Percentiles rank a stretch among this genome's conserved stretches.
These are phyloP conservation scores for Ophiostoma tasmaniense DNA, from an alignment of 2,329 filamentous ascomycete species.

Conservation along the genomic window DNA sequence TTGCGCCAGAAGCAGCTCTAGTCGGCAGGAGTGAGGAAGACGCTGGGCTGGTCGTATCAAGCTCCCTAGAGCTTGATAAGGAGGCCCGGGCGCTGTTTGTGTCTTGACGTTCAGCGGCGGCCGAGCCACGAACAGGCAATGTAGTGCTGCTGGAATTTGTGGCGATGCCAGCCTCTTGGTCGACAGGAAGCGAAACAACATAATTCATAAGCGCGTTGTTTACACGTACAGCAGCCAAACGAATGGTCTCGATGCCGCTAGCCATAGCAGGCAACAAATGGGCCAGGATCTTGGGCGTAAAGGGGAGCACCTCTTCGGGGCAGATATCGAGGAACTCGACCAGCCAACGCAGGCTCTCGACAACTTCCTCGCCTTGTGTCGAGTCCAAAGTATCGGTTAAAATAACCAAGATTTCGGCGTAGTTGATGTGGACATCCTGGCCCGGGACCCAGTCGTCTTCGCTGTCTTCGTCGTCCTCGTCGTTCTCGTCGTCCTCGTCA, in stretches of 20 bases:
- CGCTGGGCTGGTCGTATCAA: constrained; percentile 44
- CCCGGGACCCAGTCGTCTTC: constrained; percentile 97
- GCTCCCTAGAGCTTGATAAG: constrained; percentile 44
- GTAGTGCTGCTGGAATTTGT: constrained; percentile 20
- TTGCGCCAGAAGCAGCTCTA: constrained; percentile 32
- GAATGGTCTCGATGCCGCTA: constrained; percentile 80
- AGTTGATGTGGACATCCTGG: constrained; percentile 91
- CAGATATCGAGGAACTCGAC: constrained; percentile 96
- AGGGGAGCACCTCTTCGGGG: constrained; percentile 89
- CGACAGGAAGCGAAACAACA: constrained; percentile 81
- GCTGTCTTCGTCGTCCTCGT: constrained; percentile 52
- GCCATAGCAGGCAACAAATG: constrained; percentile 92
- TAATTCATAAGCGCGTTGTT: constrained; percentile 90
- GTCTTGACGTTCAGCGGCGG: constrained; percentile 36
- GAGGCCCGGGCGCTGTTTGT: constrained; percentile 42
- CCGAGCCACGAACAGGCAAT: not conserved
- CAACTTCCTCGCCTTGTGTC: constrained; percentile 70
- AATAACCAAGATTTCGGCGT: constrained; percentile 85
- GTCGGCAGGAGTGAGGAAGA: constrained; percentile 25
- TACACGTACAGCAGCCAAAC: constrained; percentile 78
- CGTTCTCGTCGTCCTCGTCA: constrained; percentile 48
- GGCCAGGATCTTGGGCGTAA: constrained; percentile 84
- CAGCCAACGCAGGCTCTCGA: constrained; percentile 90
- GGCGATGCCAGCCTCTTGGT: constrained; percentile 33
- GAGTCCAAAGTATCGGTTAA: constrained; percentile 82